These are phyloP conservation scores for Boletus subluridellus DNA, from an alignment of 1,284 basidiomycete species.

Conservation along the genomic window DNA sequence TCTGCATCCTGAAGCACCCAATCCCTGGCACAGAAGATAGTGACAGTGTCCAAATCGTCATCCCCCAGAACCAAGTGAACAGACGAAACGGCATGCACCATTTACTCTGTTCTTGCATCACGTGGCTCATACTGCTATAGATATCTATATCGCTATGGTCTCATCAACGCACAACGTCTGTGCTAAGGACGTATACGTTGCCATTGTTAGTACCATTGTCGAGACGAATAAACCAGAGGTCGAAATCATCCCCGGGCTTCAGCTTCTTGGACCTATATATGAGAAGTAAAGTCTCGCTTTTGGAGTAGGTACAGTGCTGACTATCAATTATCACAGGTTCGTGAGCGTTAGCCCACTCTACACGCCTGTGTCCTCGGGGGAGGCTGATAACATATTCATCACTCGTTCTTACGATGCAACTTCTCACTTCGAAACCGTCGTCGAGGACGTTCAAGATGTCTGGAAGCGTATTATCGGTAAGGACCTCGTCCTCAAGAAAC, in stretches of 20 bases:
- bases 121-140: constrained; percentile 41
- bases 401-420: constrained; percentile 98
- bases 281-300: constrained; percentile 68
- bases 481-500: constrained; percentile 80
- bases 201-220: constrained; percentile 97
- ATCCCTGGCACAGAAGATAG: constrained; percentile 96
- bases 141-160: constrained; percentile 98
- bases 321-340: constrained; percentile 58
- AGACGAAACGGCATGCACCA: constrained; percentile 81
- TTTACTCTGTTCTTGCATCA: constrained; percentile 5
- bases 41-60: constrained; percentile 96
- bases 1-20: constrained; percentile 97
- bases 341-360: constrained; percentile 87
- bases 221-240: constrained; percentile 92
- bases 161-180: constrained; percentile 97
- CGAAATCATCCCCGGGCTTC: constrained; percentile 89
- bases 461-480: constrained; percentile 82
- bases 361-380: constrained; percentile 81
- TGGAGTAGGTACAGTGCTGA: constrained; percentile 3
- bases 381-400: constrained; percentile 89
- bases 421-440: constrained; percentile 97
- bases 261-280: constrained; percentile 88
- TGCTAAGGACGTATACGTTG: constrained; percentile 91
- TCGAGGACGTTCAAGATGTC: constrained; percentile 91
- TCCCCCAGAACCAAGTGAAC: constrained; percentile 97